Evolutionary conservation across 2,329 filamentous ascomycete species (phyloP).

Genomic region (Sphaceloma murrayae): DNA sequence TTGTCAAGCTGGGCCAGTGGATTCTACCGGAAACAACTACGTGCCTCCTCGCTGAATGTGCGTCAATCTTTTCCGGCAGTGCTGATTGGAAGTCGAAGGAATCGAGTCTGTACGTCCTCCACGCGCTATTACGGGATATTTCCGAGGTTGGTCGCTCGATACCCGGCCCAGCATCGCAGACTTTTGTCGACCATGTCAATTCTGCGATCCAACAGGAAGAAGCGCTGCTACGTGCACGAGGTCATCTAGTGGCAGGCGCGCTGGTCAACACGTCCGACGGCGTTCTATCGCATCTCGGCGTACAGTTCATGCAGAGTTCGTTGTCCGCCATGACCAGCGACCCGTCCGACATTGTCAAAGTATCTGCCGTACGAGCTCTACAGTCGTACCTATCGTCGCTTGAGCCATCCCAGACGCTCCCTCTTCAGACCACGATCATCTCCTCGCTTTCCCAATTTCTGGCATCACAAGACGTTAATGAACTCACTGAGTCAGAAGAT

Average conservation of each 20-base stretch:
- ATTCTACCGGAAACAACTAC: conserved; percentile 65
- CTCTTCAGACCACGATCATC: conserved; percentile 53
- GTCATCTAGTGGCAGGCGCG: conserved; percentile 75
- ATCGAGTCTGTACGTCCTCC: conserved; percentile 73
- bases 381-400: conserved; percentile 56
- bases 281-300: conserved; percentile 46
- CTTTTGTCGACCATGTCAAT: conserved; percentile 71
- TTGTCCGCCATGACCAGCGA: conserved; percentile 68
- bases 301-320: conserved; percentile 60
- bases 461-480: conserved; percentile 66
- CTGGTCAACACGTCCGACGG: conserved; percentile 60
- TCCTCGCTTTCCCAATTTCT: conserved; percentile 61
- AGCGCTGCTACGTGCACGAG: conserved; percentile 72
- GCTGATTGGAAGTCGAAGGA: conserved; percentile 61
- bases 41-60: conserved; percentile 67
- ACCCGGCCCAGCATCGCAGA: conserved; percentile 57
- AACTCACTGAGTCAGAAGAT: conserved; percentile 82
- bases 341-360: conserved; percentile 77
- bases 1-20: conserved; percentile 92
- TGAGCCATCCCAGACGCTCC: conserved; percentile 41
- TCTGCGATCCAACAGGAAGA: conserved; percentile 63
- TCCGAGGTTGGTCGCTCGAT: conserved; percentile 65
- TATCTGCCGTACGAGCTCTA: conserved; percentile 78
- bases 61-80: conserved; percentile 55
- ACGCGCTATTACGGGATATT: conserved; percentile 74